A percentile compares a stretch with the other conserved stretches of the same genome.
Evolutionary conservation across 257 asterid species (phyloP).

Genomic region (Plantago elongata): DNA sequence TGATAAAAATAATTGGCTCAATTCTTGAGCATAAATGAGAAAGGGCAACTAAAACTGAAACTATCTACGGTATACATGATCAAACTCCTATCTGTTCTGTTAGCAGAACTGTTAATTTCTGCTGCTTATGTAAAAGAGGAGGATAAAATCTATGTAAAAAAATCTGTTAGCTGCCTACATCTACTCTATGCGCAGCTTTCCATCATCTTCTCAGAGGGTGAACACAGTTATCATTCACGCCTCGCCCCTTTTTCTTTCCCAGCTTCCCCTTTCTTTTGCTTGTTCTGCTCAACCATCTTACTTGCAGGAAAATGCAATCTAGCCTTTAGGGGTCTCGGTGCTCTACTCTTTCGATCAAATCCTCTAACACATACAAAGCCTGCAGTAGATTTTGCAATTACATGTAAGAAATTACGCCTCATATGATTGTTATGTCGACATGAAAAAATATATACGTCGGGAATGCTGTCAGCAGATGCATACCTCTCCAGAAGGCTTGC

Average conservation of each 20-base stretch:
- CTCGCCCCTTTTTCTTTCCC: neutral
- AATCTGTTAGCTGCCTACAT: slow-evolving; percentile 32
- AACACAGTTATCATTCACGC: neutral
- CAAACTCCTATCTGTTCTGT: slow-evolving; percentile 23
- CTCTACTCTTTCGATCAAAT: slow-evolving; percentile 28
- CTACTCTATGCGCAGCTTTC: slow-evolving; percentile 25
- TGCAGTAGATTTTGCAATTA: slow-evolving; percentile 6
- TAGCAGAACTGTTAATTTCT: slow-evolving; percentile 20
- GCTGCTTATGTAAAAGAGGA: slow-evolving; percentile 25
- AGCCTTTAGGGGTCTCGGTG: slow-evolving; percentile 34
- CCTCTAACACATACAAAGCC: slow-evolving; percentile 40
- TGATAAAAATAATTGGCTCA: slow-evolving; percentile 39
- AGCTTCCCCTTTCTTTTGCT: slow-evolving; percentile 5
- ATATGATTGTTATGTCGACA: neutral
- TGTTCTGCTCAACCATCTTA: slow-evolving; percentile 25
- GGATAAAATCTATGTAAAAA: slow-evolving; percentile 29
- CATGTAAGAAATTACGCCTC: neutral
- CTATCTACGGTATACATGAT: slow-evolving; percentile 27
- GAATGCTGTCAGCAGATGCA: slow-evolving; percentile 7
- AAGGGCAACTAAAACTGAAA: slow-evolving; percentile 13
- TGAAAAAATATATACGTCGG: neutral
- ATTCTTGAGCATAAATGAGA: slow-evolving; percentile 32
- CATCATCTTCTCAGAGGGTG: slow-evolving; percentile 21
- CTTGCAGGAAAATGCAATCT: slow-evolving; percentile 33
- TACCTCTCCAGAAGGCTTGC: slow-evolving; percentile 93